Conservation (phyloP, 139 green algal genomes). For the Pycnococcus provasolii region DNA sequence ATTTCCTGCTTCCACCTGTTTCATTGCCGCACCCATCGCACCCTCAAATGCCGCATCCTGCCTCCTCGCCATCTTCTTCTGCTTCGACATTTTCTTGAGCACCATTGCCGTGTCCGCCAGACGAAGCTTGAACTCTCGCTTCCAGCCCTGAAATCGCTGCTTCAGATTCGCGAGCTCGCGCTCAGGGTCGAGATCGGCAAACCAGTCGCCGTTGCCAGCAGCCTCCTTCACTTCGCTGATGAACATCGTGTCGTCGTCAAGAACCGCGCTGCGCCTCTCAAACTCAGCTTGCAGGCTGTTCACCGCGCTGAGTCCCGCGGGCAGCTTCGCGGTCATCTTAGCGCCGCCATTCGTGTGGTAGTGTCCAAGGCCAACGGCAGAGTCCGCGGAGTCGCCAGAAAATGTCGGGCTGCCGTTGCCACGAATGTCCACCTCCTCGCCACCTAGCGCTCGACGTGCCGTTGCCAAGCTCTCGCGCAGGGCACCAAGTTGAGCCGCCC, state of each 20-base stretch:
- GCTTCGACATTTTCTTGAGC: constrained; percentile 4
- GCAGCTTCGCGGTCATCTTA: background rate
- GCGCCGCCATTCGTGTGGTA: background rate
- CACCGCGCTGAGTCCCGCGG: background rate
- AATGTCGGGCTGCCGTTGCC: too few relatives aligned
- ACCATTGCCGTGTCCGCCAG: constrained; percentile 11
- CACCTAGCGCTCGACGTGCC: too few relatives aligned
- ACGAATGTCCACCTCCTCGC: too few relatives aligned
- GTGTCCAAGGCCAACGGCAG: too few relatives aligned
- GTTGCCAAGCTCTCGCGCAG: too few relatives aligned
- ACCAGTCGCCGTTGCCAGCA: background rate
- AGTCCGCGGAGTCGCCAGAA: too few relatives aligned
- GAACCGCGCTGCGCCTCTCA: background rate
- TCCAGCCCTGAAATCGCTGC: constrained; percentile 21
- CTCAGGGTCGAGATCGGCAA: constrained; percentile 19
- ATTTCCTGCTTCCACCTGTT: too few relatives aligned
- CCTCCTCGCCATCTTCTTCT: too few relatives aligned
- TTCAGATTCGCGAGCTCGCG: constrained; percentile 23
- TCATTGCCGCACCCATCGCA: too few relatives aligned
- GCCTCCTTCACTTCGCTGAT: constrained; percentile 15
- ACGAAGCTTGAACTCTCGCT: constrained; percentile 24
- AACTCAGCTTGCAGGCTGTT: constrained; percentile 18
- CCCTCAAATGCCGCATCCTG: too few relatives aligned
- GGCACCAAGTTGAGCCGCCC: too few relatives aligned
- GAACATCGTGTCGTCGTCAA: constrained; percentile 28